phyloP scores from a whole-genome alignment of 2,329 filamentous ascomycete genomes.

The Fusarium fujikuroi region DNA sequence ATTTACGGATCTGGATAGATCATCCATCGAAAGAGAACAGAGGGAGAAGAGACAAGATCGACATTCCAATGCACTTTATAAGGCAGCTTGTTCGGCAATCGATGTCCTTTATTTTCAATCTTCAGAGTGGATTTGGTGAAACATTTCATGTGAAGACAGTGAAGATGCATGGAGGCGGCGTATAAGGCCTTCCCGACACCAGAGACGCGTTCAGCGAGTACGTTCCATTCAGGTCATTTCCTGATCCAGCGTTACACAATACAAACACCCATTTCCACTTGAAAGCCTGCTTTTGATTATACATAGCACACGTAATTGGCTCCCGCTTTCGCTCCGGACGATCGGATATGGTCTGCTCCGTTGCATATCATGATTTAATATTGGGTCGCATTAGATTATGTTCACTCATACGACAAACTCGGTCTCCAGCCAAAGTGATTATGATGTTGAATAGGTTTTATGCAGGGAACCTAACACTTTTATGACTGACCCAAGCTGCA shows the following conservation, averaged over 20 bases:
- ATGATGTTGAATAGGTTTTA: too few species aligned
- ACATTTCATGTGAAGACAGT: neutral
- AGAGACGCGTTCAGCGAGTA: too few species aligned
- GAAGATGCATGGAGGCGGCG: neutral
- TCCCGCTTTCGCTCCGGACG: neutral
- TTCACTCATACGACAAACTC: neutral
- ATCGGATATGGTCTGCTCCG: neutral
- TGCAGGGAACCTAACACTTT: fast-evolving
- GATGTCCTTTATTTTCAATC: neutral
- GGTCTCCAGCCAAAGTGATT: too few species aligned
- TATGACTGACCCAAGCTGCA: neutral
- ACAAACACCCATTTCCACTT: fast-evolving
- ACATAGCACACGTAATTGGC: too few species aligned
- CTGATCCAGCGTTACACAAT: neutral
- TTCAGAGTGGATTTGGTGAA: too few species aligned
- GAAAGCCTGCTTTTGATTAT: neutral
- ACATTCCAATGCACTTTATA: neutral
- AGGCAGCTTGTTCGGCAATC: neutral
- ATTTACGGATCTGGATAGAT: neutral
- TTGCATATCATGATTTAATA: neutral
- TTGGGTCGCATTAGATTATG: fast-evolving
- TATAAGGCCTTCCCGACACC: neutral
- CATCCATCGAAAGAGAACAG: neutral
- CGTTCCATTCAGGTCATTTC: neutral
- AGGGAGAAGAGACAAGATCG: neutral